Percentiles rank a stretch among this genome's conserved stretches.
Conservation (phyloP, 1,284 basidiomycete genomes). For the Trametes polyzona region DNA sequence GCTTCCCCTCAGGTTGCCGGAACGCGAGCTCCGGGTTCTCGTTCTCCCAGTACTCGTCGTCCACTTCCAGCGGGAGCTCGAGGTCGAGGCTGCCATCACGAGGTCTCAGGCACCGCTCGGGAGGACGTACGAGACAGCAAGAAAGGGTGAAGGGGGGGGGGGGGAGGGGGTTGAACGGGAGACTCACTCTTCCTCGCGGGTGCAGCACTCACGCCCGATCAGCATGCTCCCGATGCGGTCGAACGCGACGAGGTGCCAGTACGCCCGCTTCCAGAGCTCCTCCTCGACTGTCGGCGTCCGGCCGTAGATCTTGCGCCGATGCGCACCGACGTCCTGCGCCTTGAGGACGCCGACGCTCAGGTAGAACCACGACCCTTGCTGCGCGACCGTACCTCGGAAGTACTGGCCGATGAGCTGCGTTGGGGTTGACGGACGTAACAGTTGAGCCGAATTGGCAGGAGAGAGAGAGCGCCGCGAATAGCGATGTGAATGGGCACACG, state of each 20-base stretch:
- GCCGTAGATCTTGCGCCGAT: slow-evolving; percentile 42
- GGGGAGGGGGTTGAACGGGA: no score
- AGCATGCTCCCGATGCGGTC: slow-evolving; percentile 67
- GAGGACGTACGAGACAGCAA: not conserved
- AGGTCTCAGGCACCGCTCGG: no score
- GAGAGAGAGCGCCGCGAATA: not conserved
- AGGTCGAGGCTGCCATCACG: slow-evolving; percentile 83
- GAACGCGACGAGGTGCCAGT: slow-evolving; percentile 57
- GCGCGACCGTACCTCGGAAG: slow-evolving; percentile 37
- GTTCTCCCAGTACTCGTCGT: slow-evolving; percentile 84
- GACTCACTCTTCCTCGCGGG: slow-evolving; percentile 80
- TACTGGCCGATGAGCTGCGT: slow-evolving; percentile 35
- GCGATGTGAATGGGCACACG: slow-evolving; percentile 3
- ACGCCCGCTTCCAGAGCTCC: slow-evolving; percentile 55
- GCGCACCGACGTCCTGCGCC: slow-evolving; percentile 49
- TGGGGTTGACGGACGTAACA: not conserved
- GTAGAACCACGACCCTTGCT: slow-evolving; percentile 46
- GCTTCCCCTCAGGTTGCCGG: slow-evolving; percentile 65
- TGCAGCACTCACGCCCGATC: slow-evolving; percentile 72
- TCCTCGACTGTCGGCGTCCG: slow-evolving; percentile 42
- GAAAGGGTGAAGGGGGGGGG: not conserved
- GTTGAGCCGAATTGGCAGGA: not conserved
- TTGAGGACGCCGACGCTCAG: slow-evolving; percentile 50
- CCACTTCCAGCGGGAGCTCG: slow-evolving; percentile 79
- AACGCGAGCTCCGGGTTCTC: slow-evolving; percentile 53